A percentile compares a stretch with the other conserved stretches of the same genome.
Conservation (phyloP, 306 rosid genomes). For the Parietaria judaica region DNA sequence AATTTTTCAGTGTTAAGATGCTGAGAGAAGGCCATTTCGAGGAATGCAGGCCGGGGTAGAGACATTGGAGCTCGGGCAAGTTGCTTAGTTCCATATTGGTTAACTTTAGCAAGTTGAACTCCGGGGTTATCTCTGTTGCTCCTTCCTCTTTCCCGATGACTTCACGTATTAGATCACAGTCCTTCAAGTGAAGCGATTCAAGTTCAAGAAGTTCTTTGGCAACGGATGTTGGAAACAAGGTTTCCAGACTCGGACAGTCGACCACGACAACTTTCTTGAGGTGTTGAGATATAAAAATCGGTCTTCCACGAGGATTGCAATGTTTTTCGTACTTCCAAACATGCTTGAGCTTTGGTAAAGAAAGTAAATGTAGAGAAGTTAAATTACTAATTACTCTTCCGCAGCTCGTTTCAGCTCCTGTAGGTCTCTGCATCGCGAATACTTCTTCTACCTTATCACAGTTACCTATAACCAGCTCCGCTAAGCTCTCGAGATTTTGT, state of each 20-base stretch:
- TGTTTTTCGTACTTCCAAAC: conserved; percentile 8
- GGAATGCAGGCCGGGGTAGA: conserved; percentile 10
- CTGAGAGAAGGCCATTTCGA: not conserved
- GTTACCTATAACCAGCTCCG: not conserved
- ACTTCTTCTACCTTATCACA: conserved; percentile 3
- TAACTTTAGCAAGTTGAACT: conserved; percentile 7
- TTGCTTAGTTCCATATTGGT: not conserved
- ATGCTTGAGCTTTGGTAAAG: conserved; percentile 7
- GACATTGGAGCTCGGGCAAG: not conserved
- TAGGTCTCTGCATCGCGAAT: not conserved
- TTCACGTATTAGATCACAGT: not conserved
- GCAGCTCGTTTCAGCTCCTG: not conserved
- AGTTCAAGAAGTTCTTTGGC: conserved; percentile 12
- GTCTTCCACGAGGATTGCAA: not conserved
- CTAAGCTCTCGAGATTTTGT: not conserved
- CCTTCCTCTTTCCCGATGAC: conserved; percentile 6
- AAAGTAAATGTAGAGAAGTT: not conserved
- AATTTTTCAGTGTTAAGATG: not conserved
- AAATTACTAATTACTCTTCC: not conserved
- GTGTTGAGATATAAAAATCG: not conserved
- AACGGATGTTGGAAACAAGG: conserved; percentile 6
- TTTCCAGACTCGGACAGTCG: not conserved
- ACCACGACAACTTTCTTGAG: not conserved
- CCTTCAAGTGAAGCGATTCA: not conserved
- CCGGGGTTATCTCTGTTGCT: not conserved